Base-by-base conservation (phyloP, 345 rosid species). In the Eucalyptus cladocalyx region DNA sequence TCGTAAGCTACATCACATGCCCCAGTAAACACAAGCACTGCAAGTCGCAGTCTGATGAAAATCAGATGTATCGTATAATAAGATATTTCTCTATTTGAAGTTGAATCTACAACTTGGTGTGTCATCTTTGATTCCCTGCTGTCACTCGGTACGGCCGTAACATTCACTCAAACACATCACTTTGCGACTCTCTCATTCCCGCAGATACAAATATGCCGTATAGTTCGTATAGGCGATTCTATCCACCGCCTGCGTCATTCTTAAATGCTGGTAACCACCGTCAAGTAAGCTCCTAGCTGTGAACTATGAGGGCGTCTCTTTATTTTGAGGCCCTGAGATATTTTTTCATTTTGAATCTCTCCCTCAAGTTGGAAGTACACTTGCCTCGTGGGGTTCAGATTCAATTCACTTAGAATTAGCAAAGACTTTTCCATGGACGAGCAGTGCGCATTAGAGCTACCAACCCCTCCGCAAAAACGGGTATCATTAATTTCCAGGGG, bases 241-340 rank as follows among this genome's bases (percentile, higher is more conserved):
- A 90, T 45, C 92, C 86, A 87, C 93, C 87, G 32, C 85, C 91
- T 80, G 54, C 24, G 8, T 49, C 88, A 54, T 88, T 89, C 93
- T 92, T 93, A 91, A 92, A 91, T 92, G 93, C 86, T 86, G 90
- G 54, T 42, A 72, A 85, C 86, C 83, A 86, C 9, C 87, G 85
- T 90, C 72, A 83, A 87, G 92, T 87, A 88, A 93, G 89, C 91
- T 88, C 18, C 92, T 89, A 91, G 87, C 92, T 87, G 93, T 88
- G 91, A 86, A 89, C 91, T 91, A 89, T 91, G 88, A 93, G 89
- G 92, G 60, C 91, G 37, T 83, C 80, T 47, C 88, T 83, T 47
- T 45, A 62, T 56, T 53, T n/a, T 21, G n/a, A 88, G 62, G 85
- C 30, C 86, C 87, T 47, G 53, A 43, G 87, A 85, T 53, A 45